These are phyloP conservation scores for Pleurotus djamor DNA, from an alignment of 768 basidiomycete species.

Conservation along the genomic window DNA sequence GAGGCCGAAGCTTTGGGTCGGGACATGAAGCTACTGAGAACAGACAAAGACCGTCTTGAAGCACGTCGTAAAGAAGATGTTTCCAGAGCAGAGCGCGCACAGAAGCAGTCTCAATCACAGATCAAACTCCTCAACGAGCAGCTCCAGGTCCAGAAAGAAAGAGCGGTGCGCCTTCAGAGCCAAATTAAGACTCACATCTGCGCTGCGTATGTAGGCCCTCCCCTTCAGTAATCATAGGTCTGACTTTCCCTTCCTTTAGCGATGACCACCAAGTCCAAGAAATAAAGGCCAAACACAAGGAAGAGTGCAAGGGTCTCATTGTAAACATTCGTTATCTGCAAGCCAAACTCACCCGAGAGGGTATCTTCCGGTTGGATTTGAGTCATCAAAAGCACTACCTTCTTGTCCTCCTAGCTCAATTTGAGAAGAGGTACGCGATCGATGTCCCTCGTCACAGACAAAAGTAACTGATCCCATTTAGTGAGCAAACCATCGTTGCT, in stretches of 20 bases:
- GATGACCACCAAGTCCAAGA: constrained; percentile 52
- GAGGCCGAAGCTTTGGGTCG: constrained; percentile 79
- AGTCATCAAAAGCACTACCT: constrained; percentile 90
- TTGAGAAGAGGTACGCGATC: constrained; percentile 65
- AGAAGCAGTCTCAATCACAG: constrained; percentile 68
- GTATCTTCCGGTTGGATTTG: constrained; percentile 71
- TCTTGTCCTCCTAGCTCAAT: constrained; percentile 63
- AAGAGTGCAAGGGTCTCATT: constrained; percentile 88
- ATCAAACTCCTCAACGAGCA: constrained; percentile 67
- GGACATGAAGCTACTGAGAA: constrained; percentile 66
- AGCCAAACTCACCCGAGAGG: constrained; percentile 86
- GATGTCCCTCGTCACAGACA: constrained; percentile 7
- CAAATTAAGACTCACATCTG: constrained; percentile 58
- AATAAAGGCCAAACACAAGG: constrained; percentile 68
- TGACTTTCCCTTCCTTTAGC: constrained; percentile 25
- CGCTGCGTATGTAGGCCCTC: constrained; percentile 42
- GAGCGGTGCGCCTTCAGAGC: constrained; percentile 43
- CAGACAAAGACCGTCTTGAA: constrained; percentile 66
- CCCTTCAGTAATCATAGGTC: not conserved
- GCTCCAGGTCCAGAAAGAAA: constrained; percentile 52
- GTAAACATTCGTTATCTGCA: constrained; percentile 92
- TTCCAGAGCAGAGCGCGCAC: constrained; percentile 53
- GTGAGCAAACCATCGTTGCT: constrained; percentile 70
- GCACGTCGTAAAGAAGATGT: constrained; percentile 54
- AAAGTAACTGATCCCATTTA: constrained; percentile 18